These are phyloP conservation scores for Chytriomyces sp. DNA, from an alignment of 192 early-diverging fungal genomes.

Conservation along the genomic window DNA sequence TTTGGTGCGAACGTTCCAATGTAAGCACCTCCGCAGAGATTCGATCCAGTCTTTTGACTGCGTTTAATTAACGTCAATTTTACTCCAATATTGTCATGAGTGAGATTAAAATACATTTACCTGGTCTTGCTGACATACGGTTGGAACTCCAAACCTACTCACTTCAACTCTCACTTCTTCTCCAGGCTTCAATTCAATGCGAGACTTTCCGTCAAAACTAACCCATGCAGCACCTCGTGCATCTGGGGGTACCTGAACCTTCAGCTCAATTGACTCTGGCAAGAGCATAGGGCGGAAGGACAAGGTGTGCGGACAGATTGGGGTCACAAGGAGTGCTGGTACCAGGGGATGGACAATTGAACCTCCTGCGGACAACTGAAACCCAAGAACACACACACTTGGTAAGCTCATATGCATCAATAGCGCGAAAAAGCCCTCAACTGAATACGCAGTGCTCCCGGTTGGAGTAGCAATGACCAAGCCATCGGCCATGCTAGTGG, in stretches of 20 bases:
- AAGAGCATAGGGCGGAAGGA: conserved; percentile 93
- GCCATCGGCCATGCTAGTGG: conserved; percentile 71
- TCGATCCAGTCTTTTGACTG: conserved; percentile 82
- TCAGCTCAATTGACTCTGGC: conserved; percentile 89
- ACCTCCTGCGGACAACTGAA: conserved; percentile 85
- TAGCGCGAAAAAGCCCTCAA: conserved; percentile 8
- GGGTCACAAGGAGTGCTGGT: conserved; percentile 75
- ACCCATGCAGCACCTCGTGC: conserved; percentile 89
- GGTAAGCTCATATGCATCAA: not conserved
- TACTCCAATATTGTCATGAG: not conserved
- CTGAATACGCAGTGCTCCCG: conserved; percentile 61
- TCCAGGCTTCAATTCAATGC: conserved; percentile 85
- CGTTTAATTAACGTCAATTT: not conserved
- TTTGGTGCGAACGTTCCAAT: conserved; percentile 91
- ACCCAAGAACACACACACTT: not conserved
- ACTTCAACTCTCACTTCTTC: conserved; percentile 90
- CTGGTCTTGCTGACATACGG: conserved; percentile 74
- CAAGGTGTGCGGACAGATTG: conserved; percentile 61
- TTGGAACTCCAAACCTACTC: conserved; percentile 87
- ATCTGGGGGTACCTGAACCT: conserved; percentile 80
- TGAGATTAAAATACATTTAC: conserved; percentile 23
- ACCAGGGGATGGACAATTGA: conserved; percentile 95
- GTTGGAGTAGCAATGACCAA: conserved; percentile 93
- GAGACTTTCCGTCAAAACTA: conserved; percentile 87
- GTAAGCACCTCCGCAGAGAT: conserved; percentile 79